Base-by-base conservation (phyloP, 225 moss, liverwort and hornwort species). In the Pleurozium schreberi region DNA sequence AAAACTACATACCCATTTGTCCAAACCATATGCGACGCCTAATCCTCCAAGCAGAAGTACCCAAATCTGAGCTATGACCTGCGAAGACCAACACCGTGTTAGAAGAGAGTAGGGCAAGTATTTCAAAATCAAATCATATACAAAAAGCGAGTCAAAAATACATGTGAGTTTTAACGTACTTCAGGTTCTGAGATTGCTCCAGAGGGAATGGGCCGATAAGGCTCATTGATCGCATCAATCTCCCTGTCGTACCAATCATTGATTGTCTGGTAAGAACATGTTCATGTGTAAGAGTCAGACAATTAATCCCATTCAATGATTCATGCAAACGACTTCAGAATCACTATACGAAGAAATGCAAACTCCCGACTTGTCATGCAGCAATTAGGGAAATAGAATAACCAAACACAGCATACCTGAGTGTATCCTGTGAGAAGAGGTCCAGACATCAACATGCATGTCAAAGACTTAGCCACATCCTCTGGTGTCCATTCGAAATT, bases 171-270 rank as follows among this genome's bases (percentile, higher is more conserved):
- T 70, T 28, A 55, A 89, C 97, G 84, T 90, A 98, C 98, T 87
- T 98, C 94, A 50, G 91, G 52, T 89, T 97, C 95, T 73, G 98
- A 93, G 65, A 98, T 95, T 57, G 98, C 96, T 91, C 98, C 98
- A n/a, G 98, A 98, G 71, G 98, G 98, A 89, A 98, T 98, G 64
- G 98, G 98, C 88, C 98, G 95, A 75, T 98, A 97, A 58, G 98
- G 98, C 87, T 98, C 98, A 90, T 98, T 98, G 84, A 98, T 97
- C 69, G 98, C 98, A 89, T 98, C 98, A 67, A 98, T 98, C 89
- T 98, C 98, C 86, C 86, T 95, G 89, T 98, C 98, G 85, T 94
- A 98, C 97, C 97, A 98, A 84, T 98, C 98, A 80, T 98, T 98
- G 83, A 98, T 98, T 85, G 98, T 97, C 97, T 98, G 95, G 59